Conservation (phyloP, 805 yeast genomes). For the Diddensiella santjacobensis region DNA sequence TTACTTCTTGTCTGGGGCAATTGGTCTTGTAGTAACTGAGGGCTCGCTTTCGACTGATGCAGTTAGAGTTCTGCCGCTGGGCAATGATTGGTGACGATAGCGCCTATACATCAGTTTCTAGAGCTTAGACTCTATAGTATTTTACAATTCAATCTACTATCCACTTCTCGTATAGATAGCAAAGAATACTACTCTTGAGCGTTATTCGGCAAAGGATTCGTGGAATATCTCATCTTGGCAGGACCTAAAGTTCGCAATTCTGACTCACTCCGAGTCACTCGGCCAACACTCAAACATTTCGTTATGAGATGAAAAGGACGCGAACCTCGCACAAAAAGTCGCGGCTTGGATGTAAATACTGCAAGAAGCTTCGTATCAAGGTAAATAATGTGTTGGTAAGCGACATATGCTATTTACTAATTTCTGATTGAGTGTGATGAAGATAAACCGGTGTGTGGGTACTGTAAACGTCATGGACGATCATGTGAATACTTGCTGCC, state of each 20-base stretch:
- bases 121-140: too few species aligned
- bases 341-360: slow-evolving; percentile 6
- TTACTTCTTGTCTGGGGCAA: not conserved
- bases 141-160: too few species aligned
- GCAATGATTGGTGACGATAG: too few species aligned
- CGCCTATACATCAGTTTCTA: too few species aligned
- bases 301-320: slow-evolving; percentile 23
- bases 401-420: not conserved
- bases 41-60: slow-evolving; percentile 1
- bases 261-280: too few species aligned
- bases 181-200: too few species aligned
- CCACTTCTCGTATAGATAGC: too few species aligned
- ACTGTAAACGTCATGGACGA: slow-evolving; percentile 1
- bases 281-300: too few species aligned
- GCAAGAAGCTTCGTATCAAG: slow-evolving; percentile 9
- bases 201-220: too few species aligned
- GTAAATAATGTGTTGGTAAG: not conserved
- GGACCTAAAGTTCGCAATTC: too few species aligned
- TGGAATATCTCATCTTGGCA: too few species aligned
- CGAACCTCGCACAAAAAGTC: slow-evolving; percentile 2
- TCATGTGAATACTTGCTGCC: not conserved
- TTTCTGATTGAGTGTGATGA: not conserved
- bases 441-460: not conserved
- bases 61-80: too few species aligned
- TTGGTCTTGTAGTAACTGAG: slow-evolving; percentile 3